These are phyloP conservation scores for Claviceps sp. DNA, from an alignment of 2,329 filamentous ascomycete genomes.

Conservation along the genomic window DNA sequence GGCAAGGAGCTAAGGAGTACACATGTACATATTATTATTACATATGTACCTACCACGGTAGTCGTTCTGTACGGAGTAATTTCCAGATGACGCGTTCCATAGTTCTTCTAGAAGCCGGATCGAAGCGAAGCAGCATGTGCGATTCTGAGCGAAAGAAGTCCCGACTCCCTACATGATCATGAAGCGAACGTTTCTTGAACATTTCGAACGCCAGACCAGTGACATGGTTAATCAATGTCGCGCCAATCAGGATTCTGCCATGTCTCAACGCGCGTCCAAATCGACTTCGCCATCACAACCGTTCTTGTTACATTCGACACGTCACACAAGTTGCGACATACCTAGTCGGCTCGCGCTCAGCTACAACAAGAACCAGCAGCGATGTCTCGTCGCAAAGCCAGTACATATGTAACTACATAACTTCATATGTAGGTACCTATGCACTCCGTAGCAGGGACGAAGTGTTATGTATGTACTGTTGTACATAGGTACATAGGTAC, in stretches of 20 bases:
- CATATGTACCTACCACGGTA: too few species aligned
- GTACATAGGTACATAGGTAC: too few species aligned
- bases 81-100: not conserved
- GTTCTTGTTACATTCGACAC: not conserved
- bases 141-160: not conserved
- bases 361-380: not conserved
- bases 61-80: not conserved
- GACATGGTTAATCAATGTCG: not conserved
- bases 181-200: not conserved
- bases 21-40: too few species aligned
- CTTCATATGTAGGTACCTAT: too few species aligned
- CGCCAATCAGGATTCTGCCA: not conserved
- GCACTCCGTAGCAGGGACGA: not conserved
- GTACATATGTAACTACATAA: not conserved
- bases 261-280: not conserved
- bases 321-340: not conserved
- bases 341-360: not conserved
- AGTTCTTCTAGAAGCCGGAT: slow-evolving; percentile 1
- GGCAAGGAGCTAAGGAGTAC: not conserved
- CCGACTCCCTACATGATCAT: not conserved
- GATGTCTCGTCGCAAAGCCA: not conserved
- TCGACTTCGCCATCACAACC: not conserved
- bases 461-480: not conserved
- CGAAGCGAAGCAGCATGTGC: not conserved
- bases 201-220: not conserved